These are phyloP conservation scores for Fraxinus paxiana DNA, from an alignment of 305 asterid genomes.

Conservation along the genomic window DNA sequence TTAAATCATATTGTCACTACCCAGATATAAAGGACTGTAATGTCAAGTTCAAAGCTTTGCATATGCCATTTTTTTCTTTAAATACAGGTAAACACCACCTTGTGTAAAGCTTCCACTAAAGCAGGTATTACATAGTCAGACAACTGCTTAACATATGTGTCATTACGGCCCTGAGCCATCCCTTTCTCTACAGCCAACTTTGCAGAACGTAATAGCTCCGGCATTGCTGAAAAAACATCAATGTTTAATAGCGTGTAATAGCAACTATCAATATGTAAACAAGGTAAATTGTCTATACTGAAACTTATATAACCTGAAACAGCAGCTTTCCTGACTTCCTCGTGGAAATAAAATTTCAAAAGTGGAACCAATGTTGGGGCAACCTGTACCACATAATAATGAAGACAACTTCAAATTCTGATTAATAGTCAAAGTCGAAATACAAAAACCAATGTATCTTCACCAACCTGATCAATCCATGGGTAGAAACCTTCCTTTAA, in stretches of 20 bases:
- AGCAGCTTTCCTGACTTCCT: conserved; percentile 97
- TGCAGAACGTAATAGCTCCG: conserved; percentile 88
- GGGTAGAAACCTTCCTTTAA: conserved; percentile 94
- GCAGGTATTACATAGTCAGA: conserved; percentile 87
- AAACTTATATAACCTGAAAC: conserved; percentile 60
- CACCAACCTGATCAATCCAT: conserved; percentile 93
- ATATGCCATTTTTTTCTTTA: not conserved
- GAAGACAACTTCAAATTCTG: not conserved
- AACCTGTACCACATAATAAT: conserved; percentile 49
- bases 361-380: conserved; percentile 93
- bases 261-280: conserved; percentile 10
- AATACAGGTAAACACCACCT: conserved; percentile 42
- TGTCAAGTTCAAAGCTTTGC: not conserved
- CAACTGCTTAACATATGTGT: conserved; percentile 79
- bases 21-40: not conserved
- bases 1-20: conserved; percentile 21
- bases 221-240: conserved; percentile 64
- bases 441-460: conserved; percentile 8
- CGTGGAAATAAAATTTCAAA: conserved; percentile 91
- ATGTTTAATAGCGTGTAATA: conserved; percentile 6
- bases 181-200: conserved; percentile 94
- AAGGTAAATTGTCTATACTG: not conserved
- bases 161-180: conserved; percentile 85
- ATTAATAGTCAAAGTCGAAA: conserved; percentile 5
- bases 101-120: conserved; percentile 90